Percentiles rank a stretch among this genome's conserved stretches.
Evolutionary conservation across 2,329 filamentous ascomycete species (phyloP).

Genomic region (Hymenoscyphus occultus): DNA sequence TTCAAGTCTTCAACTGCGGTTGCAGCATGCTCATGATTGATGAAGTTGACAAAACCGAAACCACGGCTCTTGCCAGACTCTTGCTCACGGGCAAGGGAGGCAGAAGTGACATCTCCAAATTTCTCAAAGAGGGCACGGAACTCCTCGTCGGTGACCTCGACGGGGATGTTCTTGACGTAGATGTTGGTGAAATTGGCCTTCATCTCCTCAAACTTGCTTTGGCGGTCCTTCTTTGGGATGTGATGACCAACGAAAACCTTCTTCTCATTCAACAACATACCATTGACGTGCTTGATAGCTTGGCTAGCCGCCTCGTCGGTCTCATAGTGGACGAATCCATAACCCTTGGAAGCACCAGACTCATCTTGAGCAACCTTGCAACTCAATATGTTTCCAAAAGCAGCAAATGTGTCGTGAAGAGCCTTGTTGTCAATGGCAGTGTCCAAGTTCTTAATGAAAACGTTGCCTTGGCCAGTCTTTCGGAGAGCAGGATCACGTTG

Average conservation of each 20-base stretch:
- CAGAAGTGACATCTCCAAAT: constrained; percentile 92
- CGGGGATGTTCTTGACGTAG: constrained; percentile 96
- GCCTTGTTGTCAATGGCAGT: constrained; percentile 99
- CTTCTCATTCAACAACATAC: constrained; percentile 99
- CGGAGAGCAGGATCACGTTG: constrained; percentile 98
- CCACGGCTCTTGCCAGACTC: constrained; percentile 88
- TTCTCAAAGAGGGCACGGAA: constrained; percentile 92
- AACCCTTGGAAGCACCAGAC: constrained; percentile 94
- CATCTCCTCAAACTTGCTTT: constrained; percentile 99
- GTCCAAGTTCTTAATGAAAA: constrained; percentile 99
- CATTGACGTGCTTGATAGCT: constrained; percentile 99
- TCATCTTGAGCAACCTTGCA: constrained; percentile 99
- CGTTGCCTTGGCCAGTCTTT: constrained; percentile 98
- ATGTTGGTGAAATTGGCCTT: constrained; percentile 99
- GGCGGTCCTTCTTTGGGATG: constrained; percentile 99
- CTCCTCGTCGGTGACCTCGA: constrained; percentile 84
- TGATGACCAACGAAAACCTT: constrained; percentile 99
- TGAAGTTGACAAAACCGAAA: constrained; percentile 95
- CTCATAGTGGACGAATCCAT: constrained; percentile 99
- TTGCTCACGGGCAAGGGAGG: constrained; percentile 82
- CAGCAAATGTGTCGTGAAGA: constrained; percentile 97
- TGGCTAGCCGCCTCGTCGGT: constrained; percentile 94
- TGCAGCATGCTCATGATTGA: constrained; percentile 81
- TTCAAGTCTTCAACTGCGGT: constrained; percentile 90
- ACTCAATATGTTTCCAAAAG: constrained; percentile 97